Conservation (phyloP, 371 early-diverging fungal species). For the Fennellomyces sp. region DNA sequence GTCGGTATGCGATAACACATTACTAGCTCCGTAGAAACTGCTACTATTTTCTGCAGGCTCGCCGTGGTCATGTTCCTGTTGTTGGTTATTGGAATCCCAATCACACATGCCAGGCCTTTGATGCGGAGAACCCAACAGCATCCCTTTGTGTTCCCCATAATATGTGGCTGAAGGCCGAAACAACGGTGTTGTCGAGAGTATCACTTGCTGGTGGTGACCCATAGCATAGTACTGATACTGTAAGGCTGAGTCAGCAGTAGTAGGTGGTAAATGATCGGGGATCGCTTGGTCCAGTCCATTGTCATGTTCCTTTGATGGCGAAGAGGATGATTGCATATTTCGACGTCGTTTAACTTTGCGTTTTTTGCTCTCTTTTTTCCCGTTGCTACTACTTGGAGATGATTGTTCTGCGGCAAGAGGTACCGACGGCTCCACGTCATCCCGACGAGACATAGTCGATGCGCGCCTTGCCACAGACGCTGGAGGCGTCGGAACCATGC, state of each 20-base stretch:
- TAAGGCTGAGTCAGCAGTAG: not conserved
- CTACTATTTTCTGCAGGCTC: not conserved
- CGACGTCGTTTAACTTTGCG: not conserved
- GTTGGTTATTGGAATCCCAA: not conserved
- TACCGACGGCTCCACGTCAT: not conserved
- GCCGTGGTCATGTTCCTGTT: not conserved
- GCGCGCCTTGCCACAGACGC: slow-evolving; percentile 18
- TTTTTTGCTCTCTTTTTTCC: not conserved
- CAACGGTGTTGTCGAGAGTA: not conserved
- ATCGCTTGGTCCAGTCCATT: not conserved
- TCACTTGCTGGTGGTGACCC: not conserved
- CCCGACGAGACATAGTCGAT: not conserved
- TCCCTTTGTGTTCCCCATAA: not conserved
- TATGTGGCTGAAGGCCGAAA: not conserved
- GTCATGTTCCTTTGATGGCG: not conserved
- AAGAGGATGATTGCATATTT: not conserved
- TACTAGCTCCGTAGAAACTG: not conserved
- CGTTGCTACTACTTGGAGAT: not conserved
- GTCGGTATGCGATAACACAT: not conserved
- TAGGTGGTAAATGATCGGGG: not conserved
- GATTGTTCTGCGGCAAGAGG: not conserved
- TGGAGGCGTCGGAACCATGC: slow-evolving; percentile 36
- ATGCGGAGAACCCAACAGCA: not conserved
- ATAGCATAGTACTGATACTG: not conserved
- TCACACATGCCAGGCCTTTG: not conserved